Evolutionary conservation across 2,329 filamentous ascomycete genomes (phyloP), one percentile per base, ranked within the genome.

Genomic region (Penicillium sp.): DNA sequence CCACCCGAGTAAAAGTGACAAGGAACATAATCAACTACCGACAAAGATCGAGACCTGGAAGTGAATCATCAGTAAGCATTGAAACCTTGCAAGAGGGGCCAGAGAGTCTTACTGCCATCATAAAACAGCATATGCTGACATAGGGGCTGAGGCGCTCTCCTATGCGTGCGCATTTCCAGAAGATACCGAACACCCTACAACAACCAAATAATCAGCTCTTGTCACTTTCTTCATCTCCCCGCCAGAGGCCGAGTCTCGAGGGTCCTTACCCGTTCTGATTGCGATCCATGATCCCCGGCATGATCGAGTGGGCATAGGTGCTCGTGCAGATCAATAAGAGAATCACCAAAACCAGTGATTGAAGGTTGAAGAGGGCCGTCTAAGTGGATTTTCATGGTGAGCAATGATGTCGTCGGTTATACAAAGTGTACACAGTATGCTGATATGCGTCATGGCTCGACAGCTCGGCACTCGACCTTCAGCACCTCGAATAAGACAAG

Each of bases 281-380:
- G 51, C 90, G 84, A 77, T 98, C 93, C 79, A 99, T 90, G 68
- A 96, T 89, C 4, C 88, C 84, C 1, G 95, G 93, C 71, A 95
- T 90, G 62, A 96, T 87, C 68, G 90, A 89, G 81, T 98, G 95
- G 55, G 92, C 85, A 78, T 99, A 98, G 61, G 95, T 87, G 76
- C 90, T 93, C 56, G 95, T 97, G 84, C 95, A 99, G 72, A 98
- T 96, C 67, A 96, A 87, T 66, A 99, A 89, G 51, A 99, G 87
- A 69, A 99, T 87, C 65, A 97, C 93, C 68, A 98, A 86, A 68
- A 99, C 86, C 67, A 98, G 89, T 57, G 92, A 96, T 78, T 97
- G 92, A 82, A 99, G 98, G 80, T 98, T 98, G 87, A 99, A 97
- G 71, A 99, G 89, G 54, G 95, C 95, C 58, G 95, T 90, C 95